Evolutionary conservation across 495 filamentous ascomycete species (phyloP), one percentile per base, ranked within the genome.

Genomic region (Sordaria brevicollis): DNA sequence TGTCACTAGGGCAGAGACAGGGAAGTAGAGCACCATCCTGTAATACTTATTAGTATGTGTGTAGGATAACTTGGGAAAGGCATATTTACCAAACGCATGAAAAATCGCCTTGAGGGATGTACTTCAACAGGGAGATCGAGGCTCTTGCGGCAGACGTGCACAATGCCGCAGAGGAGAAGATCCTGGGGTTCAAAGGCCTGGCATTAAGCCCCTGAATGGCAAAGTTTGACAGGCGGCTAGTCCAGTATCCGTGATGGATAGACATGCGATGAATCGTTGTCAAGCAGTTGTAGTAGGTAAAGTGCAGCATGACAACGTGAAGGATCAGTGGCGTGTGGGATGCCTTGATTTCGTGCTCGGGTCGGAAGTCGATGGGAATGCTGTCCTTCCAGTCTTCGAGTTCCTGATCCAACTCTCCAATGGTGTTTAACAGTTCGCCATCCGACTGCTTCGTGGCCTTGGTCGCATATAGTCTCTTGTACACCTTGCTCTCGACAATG

Each of bases 231-330:
- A 98, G 83, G 49, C 95, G 88, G 74, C 91, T 97, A 8, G 94
- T 97, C 95, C 95, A 99, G 82, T 97, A 97, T 2, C 95, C 95
- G 76, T 98, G 96, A 78, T 99, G 95, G 66, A 97, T 89, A 5
- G 93, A 96, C 95, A 98, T 98, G 29, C 95, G 92, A 80, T 99
- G 95, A 68, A 99, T 97, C 1, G 95, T 99, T 15, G 94, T 97
- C 68, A 99, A 84, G 74, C 93, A 96, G 77, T 98, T 99, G 83
- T 99, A 97, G 80, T 99, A 99, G 36, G 93, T 89, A 76, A 98
- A 97, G 76, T 98, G 95, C 43, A 99, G 81, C 74, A 96, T 90
- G 66, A 95, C 93, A 70, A 99, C 87, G 71, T 97, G 96, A 2
- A 99, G 84, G 37, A 99, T 90, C 31, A 98, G 84, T 9, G 94